Evolutionary conservation across 441 rosid species (phyloP), one percentile per base, ranked within the genome.

Genomic region (Aleurites moluccanus): DNA sequence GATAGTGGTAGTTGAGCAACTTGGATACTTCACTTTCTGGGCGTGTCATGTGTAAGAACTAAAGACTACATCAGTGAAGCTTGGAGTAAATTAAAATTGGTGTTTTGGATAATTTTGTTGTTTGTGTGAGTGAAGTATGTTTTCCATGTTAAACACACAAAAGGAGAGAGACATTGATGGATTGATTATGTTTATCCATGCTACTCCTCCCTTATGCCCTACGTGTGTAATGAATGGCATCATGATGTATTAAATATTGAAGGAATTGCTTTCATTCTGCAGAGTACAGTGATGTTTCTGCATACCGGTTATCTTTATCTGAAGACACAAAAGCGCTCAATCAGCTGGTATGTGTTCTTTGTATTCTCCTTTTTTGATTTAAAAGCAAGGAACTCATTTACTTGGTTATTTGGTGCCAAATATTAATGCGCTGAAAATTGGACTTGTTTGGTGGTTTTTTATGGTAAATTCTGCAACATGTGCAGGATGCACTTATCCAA

Each of bases 321-420:
- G 99, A 96, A 86, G 99, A 96, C 83, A 96, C 98, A 49, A 96
- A 94, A 81, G 99, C 99, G 86, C 92, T 94, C 69, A 93, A 90
- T 85, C 99, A 94, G 88, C 85, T 93, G 92, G 99, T 93, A 87
- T 82, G 74, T 78, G 70, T 60, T 49, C 59, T 62, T 76, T 55
- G 27, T 72, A 64, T 77, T 50, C 73, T 52, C 33, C 50, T 67
- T 55, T 2, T 77, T 40, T 35, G 27, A 38, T 56, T 71, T 50
- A n/a, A 28, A 61, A 21, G 30, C 38, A 53, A 40, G 21, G 2
- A 65, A 55, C 50, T 35, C 38, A 62, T 40, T 50, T 66, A 61
- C 38, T 72, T 73, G 3, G 40, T 42, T 42, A 40, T 76, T 53
- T 38, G 73, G 23, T 38, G 21, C 49, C 28, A 20, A 45, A 35